These are phyloP conservation scores for Cucumis hystrix DNA, from an alignment of 306 rosid species.

Conservation along the genomic window DNA sequence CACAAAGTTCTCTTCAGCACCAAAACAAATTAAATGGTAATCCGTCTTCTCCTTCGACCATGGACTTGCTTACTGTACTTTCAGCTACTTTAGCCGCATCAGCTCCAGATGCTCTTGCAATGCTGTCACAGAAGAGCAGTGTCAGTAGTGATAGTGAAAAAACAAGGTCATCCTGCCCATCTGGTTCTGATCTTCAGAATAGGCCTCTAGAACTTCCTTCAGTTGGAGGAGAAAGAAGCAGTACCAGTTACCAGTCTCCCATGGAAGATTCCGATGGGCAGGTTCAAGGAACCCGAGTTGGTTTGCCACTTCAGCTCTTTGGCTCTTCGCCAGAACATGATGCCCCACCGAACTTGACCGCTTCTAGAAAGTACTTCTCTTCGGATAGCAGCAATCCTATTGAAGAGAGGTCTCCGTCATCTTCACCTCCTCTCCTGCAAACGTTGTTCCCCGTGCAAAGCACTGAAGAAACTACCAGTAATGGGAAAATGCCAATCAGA, in stretches of 20 bases:
- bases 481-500: conserved; percentile 21
- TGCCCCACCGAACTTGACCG: conserved; percentile 35
- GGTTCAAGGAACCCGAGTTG: conserved; percentile 38
- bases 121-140: conserved; percentile 45
- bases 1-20: conserved; percentile 25
- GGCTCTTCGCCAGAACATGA: conserved; percentile 51
- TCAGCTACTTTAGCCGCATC: conserved; percentile 54
- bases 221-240: conserved; percentile 64
- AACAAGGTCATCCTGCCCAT: conserved; percentile 29
- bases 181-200: conserved; percentile 20
- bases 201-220: conserved; percentile 37
- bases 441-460: conserved; percentile 54
- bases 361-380: conserved; percentile 58
- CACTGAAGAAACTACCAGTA: conserved; percentile 26
- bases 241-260: conserved; percentile 76
- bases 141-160: conserved; percentile 55
- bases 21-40: conserved; percentile 39
- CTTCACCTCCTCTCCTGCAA: conserved; percentile 57
- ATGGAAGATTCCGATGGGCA: conserved; percentile 62
- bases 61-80: conserved; percentile 68
- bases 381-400: conserved; percentile 83
- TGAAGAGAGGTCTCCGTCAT: conserved; percentile 68
- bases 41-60: conserved; percentile 43
- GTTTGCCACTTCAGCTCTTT: conserved; percentile 76
- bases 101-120: conserved; percentile 30